phyloP scores from a whole-genome alignment of 208 protist species.

The Trypanosoma caninum region DNA sequence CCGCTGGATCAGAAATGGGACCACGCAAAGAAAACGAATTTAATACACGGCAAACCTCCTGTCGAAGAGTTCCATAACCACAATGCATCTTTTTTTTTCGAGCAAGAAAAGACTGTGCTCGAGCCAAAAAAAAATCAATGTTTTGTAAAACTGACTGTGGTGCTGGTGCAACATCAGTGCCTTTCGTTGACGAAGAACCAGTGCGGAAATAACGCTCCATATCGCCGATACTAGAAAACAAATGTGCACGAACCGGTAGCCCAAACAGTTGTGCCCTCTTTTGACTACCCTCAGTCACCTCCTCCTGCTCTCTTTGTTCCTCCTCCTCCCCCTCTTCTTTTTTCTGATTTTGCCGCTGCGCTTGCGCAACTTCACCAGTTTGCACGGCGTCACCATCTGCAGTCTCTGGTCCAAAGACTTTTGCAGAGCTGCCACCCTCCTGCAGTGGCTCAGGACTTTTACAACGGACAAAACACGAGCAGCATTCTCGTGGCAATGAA shows the following conservation, averaged over 20 bases:
- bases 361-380: background rate
- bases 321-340: background rate
- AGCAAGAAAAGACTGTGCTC: constrained; percentile 44
- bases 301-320: background rate
- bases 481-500: too few relatives aligned
- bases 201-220: constrained; percentile 84
- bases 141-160: constrained; percentile 57
- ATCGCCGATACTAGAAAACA: constrained; percentile 68
- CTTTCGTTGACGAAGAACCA: constrained; percentile 66
- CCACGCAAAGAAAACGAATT: constrained; percentile 4
- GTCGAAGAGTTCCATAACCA: background rate
- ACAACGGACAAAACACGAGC: constrained; percentile 54
- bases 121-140: constrained; percentile 44
- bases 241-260: constrained; percentile 36
- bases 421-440: background rate
- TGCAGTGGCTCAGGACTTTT: constrained; percentile 1
- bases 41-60: background rate
- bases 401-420: background rate
- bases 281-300: background rate
- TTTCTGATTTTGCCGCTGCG: background rate
- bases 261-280: background rate
- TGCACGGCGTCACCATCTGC: background rate
- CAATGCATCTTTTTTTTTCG: constrained; percentile 25
- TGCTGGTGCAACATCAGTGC: constrained; percentile 55
- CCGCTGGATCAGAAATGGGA: background rate